Conservation (phyloP, 805 yeast genomes). For the Metschnikowia cerradonensis region DNA sequence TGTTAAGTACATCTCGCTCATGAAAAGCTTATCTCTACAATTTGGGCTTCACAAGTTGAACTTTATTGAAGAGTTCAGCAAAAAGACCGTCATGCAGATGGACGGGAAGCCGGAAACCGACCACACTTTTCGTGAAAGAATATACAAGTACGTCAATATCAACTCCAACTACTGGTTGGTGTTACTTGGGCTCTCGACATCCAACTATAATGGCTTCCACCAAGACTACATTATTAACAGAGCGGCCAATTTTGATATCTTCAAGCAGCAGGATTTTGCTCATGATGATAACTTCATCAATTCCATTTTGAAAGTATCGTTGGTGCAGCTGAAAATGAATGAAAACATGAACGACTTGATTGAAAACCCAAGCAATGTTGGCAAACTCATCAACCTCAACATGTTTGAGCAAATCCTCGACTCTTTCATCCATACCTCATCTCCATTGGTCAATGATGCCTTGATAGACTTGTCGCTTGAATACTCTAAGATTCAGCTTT, state of each 20-base stretch:
- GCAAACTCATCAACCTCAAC: conserved; percentile 35
- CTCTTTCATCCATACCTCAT: conserved; percentile 21
- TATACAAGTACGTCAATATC: conserved; percentile 40
- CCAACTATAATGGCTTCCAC: conserved; percentile 21
- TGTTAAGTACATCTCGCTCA: conserved; percentile 34
- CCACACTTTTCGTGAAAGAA: conserved; percentile 35
- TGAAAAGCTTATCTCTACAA: conserved; percentile 39
- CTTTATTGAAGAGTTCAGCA: conserved; percentile 41
- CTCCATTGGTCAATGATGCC: conserved; percentile 18
- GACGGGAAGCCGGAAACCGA: conserved; percentile 28
- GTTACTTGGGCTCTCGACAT: conserved; percentile 33
- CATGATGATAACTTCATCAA: conserved; percentile 21
- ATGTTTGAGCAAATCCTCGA: conserved; percentile 41
- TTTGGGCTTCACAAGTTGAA: conserved; percentile 41
- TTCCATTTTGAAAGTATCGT: conserved; percentile 27
- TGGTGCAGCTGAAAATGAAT: conserved; percentile 37
- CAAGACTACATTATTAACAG: conserved; percentile 38
- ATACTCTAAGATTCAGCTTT: conserved; percentile 37
- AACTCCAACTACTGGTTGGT: conserved; percentile 43
- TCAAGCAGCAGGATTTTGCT: conserved; percentile 10
- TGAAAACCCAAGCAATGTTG: conserved; percentile 22
- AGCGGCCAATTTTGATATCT: conserved; percentile 26
- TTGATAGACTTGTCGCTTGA: conserved; percentile 32
- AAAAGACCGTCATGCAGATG: conserved; percentile 23
- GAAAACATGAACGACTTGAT: conserved; percentile 34